Evolutionary conservation across 2,329 filamentous ascomycete genomes (phyloP).

Genomic region (Ophiostoma populinum): DNA sequence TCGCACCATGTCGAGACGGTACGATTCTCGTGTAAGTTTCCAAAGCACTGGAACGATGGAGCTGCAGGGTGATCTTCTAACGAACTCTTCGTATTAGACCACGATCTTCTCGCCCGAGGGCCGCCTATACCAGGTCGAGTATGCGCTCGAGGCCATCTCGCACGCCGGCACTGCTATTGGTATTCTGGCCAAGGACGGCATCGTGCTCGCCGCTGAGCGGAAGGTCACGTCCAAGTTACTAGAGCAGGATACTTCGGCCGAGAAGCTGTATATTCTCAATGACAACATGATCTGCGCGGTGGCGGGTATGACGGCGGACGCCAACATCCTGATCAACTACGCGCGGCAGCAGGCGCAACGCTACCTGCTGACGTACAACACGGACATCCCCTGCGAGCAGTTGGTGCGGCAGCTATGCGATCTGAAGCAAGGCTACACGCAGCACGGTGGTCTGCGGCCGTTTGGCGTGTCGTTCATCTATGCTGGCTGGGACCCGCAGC

Average conservation of each 20-base stretch:
- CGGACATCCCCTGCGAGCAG: conserved; percentile 98
- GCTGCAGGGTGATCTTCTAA: no score
- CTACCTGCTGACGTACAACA: conserved; percentile 98
- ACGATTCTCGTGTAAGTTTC: conserved; percentile 84
- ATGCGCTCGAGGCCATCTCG: conserved; percentile 96
- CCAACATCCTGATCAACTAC: conserved; percentile 99
- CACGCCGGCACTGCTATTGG: conserved; percentile 94
- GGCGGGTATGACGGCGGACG: conserved; percentile 96
- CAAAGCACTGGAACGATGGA: no score
- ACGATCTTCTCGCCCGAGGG: conserved; percentile 99
- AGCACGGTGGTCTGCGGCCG: conserved; percentile 92
- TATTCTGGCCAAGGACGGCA: conserved; percentile 94
- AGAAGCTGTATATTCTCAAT: conserved; percentile 99
- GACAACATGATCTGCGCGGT: conserved; percentile 99
- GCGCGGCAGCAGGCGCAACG: conserved; percentile 91
- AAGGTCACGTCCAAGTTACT: conserved; percentile 98
- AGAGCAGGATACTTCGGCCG: conserved; percentile 97
- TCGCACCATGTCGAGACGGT: conserved; percentile 71
- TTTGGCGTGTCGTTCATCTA: conserved; percentile 99
- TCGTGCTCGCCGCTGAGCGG: conserved; percentile 91
- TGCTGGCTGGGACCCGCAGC: conserved; percentile 87
- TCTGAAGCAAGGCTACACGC: conserved; percentile 97
- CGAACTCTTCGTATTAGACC: no score
- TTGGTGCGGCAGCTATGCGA: conserved; percentile 93
- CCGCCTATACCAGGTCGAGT: conserved; percentile 97